Conservation (phyloP, 208 protist genomes). For the Angomonas deanei region DNA sequence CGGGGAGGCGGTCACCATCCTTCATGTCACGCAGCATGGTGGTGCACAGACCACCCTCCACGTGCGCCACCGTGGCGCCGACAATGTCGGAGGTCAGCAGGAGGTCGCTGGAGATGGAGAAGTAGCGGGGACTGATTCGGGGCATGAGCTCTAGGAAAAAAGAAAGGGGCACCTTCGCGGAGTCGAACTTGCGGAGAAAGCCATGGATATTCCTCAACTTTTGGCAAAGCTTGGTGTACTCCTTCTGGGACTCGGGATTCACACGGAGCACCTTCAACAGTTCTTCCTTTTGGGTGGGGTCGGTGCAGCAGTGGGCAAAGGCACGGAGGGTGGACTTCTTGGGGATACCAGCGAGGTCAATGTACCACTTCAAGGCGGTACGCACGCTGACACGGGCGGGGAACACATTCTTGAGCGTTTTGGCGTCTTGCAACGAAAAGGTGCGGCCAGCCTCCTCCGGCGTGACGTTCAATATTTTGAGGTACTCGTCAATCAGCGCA, state of each 20-base stretch:
- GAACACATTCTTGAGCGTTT: constrained; percentile 85
- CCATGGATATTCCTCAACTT: constrained; percentile 76
- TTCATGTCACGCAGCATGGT: constrained; percentile 71
- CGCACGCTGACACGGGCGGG: constrained; percentile 64
- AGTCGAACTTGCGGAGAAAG: constrained; percentile 78
- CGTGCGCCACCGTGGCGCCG: constrained; percentile 81
- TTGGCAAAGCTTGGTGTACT: constrained; percentile 58
- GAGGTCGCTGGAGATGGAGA: constrained; percentile 93
- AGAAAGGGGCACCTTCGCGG: constrained; percentile 65
- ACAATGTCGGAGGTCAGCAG: constrained; percentile 65
- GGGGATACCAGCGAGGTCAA: constrained; percentile 73
- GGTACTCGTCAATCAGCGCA: constrained; percentile 74
- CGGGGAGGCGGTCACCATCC: constrained; percentile 58
- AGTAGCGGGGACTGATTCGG: constrained; percentile 91
- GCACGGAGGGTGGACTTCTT: constrained; percentile 89
- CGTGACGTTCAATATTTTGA: constrained; percentile 44
- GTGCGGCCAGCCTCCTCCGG: constrained; percentile 59
- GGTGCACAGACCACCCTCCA: constrained; percentile 90
- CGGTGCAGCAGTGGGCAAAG: constrained; percentile 82
- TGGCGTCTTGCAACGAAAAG: constrained; percentile 82
- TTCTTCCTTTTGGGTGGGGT: constrained; percentile 66
- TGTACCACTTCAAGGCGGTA: constrained; percentile 89
- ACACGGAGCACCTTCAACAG: constrained; percentile 69
- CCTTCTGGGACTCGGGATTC: constrained; percentile 59
- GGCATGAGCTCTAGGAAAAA: constrained; percentile 93